Evolutionary conservation across 192 early-diverging fungal genomes (phyloP).

Genomic region (Backusella australiensis): DNA sequence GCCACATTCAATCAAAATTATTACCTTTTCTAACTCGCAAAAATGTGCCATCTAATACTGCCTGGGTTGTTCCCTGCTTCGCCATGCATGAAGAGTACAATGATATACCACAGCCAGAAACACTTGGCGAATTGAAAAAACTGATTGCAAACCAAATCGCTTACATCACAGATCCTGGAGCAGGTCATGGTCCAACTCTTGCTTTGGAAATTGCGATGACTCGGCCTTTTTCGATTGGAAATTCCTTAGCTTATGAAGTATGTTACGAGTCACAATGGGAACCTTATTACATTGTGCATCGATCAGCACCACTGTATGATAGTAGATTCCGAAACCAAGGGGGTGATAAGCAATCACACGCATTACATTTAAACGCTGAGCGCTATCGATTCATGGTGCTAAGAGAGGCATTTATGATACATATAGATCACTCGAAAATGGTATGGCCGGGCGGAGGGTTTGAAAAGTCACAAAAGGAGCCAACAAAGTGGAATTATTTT

Average conservation of each 20-base stretch:
- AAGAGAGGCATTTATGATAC: slow-evolving; percentile 46
- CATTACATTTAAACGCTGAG: slow-evolving; percentile 47
- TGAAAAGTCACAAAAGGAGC: slow-evolving; percentile 32
- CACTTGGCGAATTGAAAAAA: slow-evolving; percentile 36
- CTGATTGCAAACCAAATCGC: slow-evolving; percentile 37
- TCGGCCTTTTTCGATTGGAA: slow-evolving; percentile 16
- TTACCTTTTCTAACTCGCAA: slow-evolving; percentile 17
- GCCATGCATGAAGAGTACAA: slow-evolving; percentile 40
- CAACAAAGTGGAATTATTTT: slow-evolving; percentile 46
- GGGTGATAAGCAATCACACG: slow-evolving; percentile 55
- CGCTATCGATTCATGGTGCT: slow-evolving; percentile 44
- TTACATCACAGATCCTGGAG: slow-evolving; percentile 50
- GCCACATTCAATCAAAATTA: slow-evolving; percentile 19
- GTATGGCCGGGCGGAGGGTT: slow-evolving; percentile 49
- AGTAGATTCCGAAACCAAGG: slow-evolving; percentile 54
- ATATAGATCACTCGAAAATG: slow-evolving; percentile 48
- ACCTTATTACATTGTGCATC: slow-evolving; percentile 50
- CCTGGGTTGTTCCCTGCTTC: slow-evolving; percentile 49
- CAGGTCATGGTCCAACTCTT: slow-evolving; percentile 53
- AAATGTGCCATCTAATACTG: slow-evolving; percentile 12
- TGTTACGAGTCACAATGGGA: slow-evolving; percentile 62
- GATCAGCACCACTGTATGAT: slow-evolving; percentile 45
- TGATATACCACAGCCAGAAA: slow-evolving; percentile 28
- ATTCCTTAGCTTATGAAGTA: slow-evolving; percentile 39
- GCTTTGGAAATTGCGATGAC: slow-evolving; percentile 31